Evolutionary conservation across 176 grass and related monocot genomes (phyloP).

Genomic region (Juncus effusus): DNA sequence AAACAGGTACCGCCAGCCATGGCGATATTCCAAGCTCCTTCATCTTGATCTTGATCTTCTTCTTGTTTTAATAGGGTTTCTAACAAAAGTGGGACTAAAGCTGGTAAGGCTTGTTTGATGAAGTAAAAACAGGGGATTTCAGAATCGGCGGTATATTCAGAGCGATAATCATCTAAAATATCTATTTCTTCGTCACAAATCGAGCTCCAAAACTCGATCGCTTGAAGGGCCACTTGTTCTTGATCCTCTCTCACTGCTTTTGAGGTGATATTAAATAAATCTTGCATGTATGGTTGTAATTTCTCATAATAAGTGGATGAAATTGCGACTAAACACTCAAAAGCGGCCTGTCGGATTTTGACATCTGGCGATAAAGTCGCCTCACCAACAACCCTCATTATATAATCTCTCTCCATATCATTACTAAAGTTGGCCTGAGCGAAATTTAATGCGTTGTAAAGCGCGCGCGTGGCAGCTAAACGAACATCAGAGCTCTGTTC

Average conservation of each 20-base stretch:
- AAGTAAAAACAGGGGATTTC: conserved; percentile 78
- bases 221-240: conserved; percentile 89
- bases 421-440: conserved; percentile 78
- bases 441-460: conserved; percentile 82
- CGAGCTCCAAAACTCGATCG: conserved; percentile 92
- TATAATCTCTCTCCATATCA: conserved; percentile 89
- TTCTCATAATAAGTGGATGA: conserved; percentile 80
- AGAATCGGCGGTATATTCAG: conserved; percentile 74
- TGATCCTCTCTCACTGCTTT: conserved; percentile 81
- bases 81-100: conserved; percentile 69
- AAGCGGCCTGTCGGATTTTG: conserved; percentile 80
- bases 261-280: conserved; percentile 75
- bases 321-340: conserved; percentile 84
- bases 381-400: conserved; percentile 83
- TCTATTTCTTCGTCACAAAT: conserved; percentile 92
- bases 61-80: conserved; percentile 89
- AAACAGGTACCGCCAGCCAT: conserved; percentile 97
- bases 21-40: conserved; percentile 85
- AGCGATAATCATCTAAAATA: conserved; percentile 76
- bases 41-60: conserved; percentile 87
- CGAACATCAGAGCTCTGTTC: conserved; percentile 69
- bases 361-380: conserved; percentile 54
- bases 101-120: conserved; percentile 75
- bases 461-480: conserved; percentile 62
- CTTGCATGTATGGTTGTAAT: conserved; percentile 65